Conservation (phyloP, 495 filamentous ascomycete species). For the Lichina pygmaea region DNA sequence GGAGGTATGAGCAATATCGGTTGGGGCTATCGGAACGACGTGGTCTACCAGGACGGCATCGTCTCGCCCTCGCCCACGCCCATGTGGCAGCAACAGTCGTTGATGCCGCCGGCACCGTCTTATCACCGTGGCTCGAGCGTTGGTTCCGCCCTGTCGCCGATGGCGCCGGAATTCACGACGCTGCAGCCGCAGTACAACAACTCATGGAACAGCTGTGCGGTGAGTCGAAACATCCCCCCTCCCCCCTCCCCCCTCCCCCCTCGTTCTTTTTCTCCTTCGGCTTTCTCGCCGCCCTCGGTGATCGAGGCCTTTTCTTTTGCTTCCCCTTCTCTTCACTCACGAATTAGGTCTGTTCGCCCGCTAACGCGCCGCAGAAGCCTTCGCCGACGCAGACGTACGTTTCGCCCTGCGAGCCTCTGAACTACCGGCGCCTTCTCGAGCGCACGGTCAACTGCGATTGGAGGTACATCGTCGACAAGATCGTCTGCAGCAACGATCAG, state of each 20-base stretch:
- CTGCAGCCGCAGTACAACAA: too few relatives aligned
- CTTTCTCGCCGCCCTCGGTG: not conserved
- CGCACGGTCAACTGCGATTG: slow-evolving; percentile 94
- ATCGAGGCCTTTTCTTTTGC: not conserved
- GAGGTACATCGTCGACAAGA: slow-evolving; percentile 99
- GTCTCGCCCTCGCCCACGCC: not conserved
- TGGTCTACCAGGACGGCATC: not conserved
- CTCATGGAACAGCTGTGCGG: too few relatives aligned
- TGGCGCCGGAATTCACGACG: not conserved
- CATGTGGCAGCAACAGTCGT: not conserved
- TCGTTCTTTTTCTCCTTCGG: not conserved
- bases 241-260: not conserved
- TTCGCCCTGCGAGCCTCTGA: slow-evolving; percentile 74
- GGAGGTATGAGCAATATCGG: too few relatives aligned
- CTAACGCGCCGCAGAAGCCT: not conserved
- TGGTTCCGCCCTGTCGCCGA: not conserved
- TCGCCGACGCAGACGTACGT: slow-evolving; percentile 60
- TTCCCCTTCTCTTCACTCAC: not conserved
- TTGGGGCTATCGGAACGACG: not conserved
- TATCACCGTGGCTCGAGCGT: not conserved
- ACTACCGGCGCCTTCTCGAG: slow-evolving; percentile 85
- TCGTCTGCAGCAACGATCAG: slow-evolving; percentile 96
- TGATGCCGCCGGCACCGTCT: too few relatives aligned
- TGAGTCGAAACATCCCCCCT: not conserved
- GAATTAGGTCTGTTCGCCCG: not conserved